Evolutionary conservation across 2,329 filamentous ascomycete species (phyloP), one percentile per base, ranked within the genome.

Genomic region (Botrytis tulipae): DNA sequence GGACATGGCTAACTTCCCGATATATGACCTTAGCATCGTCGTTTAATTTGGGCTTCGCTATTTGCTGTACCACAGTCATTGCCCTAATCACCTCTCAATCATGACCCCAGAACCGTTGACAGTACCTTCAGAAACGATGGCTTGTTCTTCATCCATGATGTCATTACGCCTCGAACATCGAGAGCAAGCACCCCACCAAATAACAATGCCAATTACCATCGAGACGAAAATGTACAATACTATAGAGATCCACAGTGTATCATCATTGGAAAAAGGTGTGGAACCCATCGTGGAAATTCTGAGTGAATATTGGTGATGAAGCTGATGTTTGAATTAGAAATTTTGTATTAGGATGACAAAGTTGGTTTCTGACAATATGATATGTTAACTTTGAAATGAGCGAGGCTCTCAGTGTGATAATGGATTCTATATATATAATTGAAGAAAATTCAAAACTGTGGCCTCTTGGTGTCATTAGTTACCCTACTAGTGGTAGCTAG

Each of bases 1-100:
- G 14, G 25, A 57, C n/a, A 29, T 29, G 9, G 16, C 1, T 4
- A 18, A 8, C 3, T n/a, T 3, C n/a, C n/a, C 0, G 16, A 29
- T 29, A 18, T 32, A 29, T 29, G n/a, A 9, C n/a, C 51, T 57
- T 2, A 57, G 16, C n/a, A 18, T 29, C 51, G 1, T 57, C n/a
- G 29, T 29, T 29, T 12, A 1, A 54, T 54, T 54, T 3, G 12
- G 12, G 14, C 12, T 54, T 54, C 4, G 25, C 37, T 25, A 2
- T 44, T 44, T 63, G 61, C 25, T 44, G n/a, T 8, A 16, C 40
- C 25, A 12, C 10, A n/a, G 5, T 10, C 8, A 57, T n/a, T 29
- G 16, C 8, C 8, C 4, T 20, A 3, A 63, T 9, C 2, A 63
- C 18, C 14, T 20, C 18, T 18, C 37, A 4, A 20, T 20, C 22